Evolutionary conservation across 1,139 yeast genomes (phyloP), one percentile per base, ranked within the genome.

Genomic region (Geotrichum histeridarum): DNA sequence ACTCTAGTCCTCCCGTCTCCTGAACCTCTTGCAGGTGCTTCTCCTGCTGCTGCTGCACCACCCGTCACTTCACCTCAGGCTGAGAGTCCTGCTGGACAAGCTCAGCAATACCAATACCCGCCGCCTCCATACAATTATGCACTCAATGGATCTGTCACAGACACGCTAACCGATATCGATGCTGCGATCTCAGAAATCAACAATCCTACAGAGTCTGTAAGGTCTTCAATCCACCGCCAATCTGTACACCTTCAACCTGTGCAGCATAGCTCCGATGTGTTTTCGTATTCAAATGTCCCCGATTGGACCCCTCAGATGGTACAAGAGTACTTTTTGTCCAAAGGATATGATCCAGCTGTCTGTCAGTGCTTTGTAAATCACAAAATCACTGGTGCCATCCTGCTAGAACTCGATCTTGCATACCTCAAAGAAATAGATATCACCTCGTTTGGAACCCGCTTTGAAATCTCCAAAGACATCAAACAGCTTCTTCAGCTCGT

Each of bases 361-460:
- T 84, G 95, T 0, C 83, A 85, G 1, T 83, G 87, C 65, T 94
- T 94, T 69, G 81, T 85, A 7, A 79, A 83, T 61, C 99, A 93
- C 71, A 88, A 90, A 64, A 89, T 93, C 57, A 84, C 93, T 0
- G 99, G 99, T 15, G 75, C 81, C 3, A 91, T 93, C 51, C 72
- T 93, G 51, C 76, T 93, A 54, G 95, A 90, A 68, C 77, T 94
- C 61, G 97, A 91, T 65, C 76, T 91, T 61, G 80, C 89, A 1
- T 87, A 87, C 64, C 77, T 93, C 65, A 93, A 93, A 67, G 99
- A 93, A 69, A 75, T 93, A 56, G 99, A 91, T 60, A 93, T 93
- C 53, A 79, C 83, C 54, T 87, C 96, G 2, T 93, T 93, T 73
- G 99, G 99, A 18, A 90, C 96, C 1, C 77, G 99, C 57, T 93